Conservation (phyloP, 129 eudicot species). For the Arctium lappa region DNA sequence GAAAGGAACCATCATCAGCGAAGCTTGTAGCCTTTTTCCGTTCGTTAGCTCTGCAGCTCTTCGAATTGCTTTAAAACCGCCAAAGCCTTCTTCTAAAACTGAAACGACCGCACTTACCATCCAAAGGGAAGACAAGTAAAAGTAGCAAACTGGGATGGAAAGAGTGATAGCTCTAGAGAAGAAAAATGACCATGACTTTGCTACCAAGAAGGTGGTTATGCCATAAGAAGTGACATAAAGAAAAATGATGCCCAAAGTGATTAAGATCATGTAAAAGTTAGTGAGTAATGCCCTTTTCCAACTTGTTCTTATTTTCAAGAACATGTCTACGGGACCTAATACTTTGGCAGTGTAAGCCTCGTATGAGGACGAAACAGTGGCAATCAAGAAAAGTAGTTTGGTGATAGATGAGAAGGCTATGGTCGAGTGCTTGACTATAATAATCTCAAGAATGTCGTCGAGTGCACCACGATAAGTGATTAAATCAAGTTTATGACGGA, state of each 20-base stretch:
- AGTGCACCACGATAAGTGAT: background rate
- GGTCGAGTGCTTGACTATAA: slow-evolving; percentile 1
- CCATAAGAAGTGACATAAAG: background rate
- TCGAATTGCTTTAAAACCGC: slow-evolving; percentile 22
- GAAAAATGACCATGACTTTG: background rate
- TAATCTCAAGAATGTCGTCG: background rate
- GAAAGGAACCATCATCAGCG: slow-evolving; percentile 14
- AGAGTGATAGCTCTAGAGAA: background rate
- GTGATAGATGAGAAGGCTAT: background rate
- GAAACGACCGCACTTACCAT: slow-evolving; percentile 29
- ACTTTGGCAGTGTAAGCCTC: slow-evolving; percentile 28
- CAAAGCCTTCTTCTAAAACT: slow-evolving; percentile 23
- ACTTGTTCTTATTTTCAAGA: slow-evolving; percentile 5
- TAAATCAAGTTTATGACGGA: background rate
- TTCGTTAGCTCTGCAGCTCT: slow-evolving; percentile 20
- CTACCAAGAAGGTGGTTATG: background rate
- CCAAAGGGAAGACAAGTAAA: slow-evolving; percentile 18
- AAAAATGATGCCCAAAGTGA: background rate
- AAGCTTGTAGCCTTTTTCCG: slow-evolving; percentile 15
- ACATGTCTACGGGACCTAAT: slow-evolving; percentile 4
- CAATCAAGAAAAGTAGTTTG: slow-evolving; percentile 6
- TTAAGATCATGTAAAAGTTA: slow-evolving; percentile 22
- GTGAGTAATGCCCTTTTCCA: slow-evolving; percentile 23
- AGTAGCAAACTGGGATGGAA: background rate
- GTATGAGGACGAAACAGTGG: slow-evolving; percentile 17